Conservation (phyloP, 306 rosid genomes). For the Vigna hirtella region DNA sequence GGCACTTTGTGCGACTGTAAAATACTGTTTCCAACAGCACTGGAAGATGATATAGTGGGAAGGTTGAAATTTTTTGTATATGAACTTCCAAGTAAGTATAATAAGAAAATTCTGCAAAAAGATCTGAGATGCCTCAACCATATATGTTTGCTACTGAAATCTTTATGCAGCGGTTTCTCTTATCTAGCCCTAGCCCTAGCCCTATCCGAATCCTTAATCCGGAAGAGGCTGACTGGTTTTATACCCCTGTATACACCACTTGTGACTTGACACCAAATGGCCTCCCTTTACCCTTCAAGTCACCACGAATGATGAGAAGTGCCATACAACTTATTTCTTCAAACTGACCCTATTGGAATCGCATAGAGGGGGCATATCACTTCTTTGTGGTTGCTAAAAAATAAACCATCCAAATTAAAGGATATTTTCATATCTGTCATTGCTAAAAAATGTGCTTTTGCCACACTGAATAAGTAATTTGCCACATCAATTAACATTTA, state of each 20-base stretch:
- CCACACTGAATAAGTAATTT: no score
- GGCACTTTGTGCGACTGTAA: slow-evolving; percentile 61
- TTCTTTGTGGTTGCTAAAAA: no score
- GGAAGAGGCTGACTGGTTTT: slow-evolving; percentile 99
- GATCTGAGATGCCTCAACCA: slow-evolving; percentile 92
- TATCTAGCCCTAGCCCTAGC: slow-evolving; percentile 84
- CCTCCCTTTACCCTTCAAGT: slow-evolving; percentile 59
- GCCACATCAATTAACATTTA: no score
- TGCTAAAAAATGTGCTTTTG: no score
- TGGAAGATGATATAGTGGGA: slow-evolving; percentile 90
- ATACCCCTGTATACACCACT: slow-evolving; percentile 92
- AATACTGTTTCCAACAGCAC: slow-evolving; percentile 31
- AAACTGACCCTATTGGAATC: no score
- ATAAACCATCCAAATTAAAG: no score
- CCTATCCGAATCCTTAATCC: slow-evolving; percentile 88
- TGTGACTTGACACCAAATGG: slow-evolving; percentile 97
- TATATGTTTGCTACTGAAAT: slow-evolving; percentile 97
- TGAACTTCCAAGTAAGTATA: slow-evolving; percentile 98
- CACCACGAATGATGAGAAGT: no score
- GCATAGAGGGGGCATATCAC: no score
- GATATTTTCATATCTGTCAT: no score
- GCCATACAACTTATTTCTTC: no score
- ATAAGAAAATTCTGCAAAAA: slow-evolving; percentile 92
- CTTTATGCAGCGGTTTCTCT: slow-evolving; percentile 90
- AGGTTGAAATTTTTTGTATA: slow-evolving; percentile 97